Evolutionary conservation across 2,329 filamentous ascomycete species (phyloP), one percentile per base, ranked within the genome.

Genomic region (Aspergillus eucalypticola): DNA sequence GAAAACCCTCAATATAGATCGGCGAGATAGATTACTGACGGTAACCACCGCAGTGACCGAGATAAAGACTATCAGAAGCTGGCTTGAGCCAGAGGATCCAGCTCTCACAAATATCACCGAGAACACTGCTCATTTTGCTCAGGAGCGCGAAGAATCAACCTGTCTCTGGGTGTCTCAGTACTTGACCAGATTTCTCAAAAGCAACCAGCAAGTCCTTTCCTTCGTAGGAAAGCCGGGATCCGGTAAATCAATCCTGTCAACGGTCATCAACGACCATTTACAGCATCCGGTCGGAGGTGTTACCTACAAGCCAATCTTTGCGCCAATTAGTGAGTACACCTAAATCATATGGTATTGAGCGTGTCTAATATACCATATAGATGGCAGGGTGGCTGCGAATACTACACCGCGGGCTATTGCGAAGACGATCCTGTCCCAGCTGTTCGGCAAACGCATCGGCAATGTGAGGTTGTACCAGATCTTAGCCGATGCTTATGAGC

Each of bases 151-250:
- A 42, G 82, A 84, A 60, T 80, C 79, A 58, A 85, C 83, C n/a
- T 84, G 83, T 60, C 73, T 83, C 39, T 85, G 83, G 83, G 79
- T 84, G 60, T 74, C 79, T 27, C 78, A 80, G 32, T 74, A 81
- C 35, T 69, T 85, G 23, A 74, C 74, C 13, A 76, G 77, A 5
- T 85, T 85, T 60, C 65, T 80, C 35, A 79, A 82, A 51, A 77
- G 78, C 46, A 66, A 75, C 0, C 73, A 82, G 29, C 73, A 75
- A 5, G 72, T 77, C 2, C 67, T 85, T 42, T 64, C 79, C n/a
- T 74, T 86, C 39, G 79, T 76, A 29, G 76, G 76, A 17, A 70
- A 71, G 52, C 67, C 74, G 3, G 76, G 76, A 3, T 75, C 74
- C 0, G 76, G 76, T 19, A 78, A 77, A 64, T 73, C 74, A 0